These are phyloP conservation scores for Apiospora kogelbergensis DNA, from an alignment of 2,329 filamentous ascomycete species.

Conservation along the genomic window DNA sequence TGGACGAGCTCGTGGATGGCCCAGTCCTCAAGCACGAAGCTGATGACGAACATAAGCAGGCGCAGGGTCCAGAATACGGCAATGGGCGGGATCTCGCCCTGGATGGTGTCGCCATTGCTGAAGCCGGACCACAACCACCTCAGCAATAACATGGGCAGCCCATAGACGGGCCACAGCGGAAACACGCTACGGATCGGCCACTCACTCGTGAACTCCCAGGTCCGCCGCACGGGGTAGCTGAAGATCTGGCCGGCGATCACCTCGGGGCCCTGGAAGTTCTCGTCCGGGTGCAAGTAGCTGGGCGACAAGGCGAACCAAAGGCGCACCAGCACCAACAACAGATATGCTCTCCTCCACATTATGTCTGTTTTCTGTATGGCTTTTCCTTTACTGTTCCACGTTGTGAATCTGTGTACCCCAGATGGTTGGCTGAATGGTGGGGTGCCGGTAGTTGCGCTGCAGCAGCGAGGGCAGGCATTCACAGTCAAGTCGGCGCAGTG, in stretches of 20 bases:
- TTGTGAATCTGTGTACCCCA: background rate
- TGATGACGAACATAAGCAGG: slow-evolving; percentile 88
- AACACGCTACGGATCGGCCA: slow-evolving; percentile 93
- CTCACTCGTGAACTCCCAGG: slow-evolving; percentile 93
- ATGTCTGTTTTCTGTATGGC: background rate
- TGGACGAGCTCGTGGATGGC: slow-evolving; percentile 88
- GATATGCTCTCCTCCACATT: slow-evolving; percentile 92
- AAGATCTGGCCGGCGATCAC: slow-evolving; percentile 94
- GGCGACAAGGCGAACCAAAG: slow-evolving; percentile 92
- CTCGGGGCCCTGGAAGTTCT: slow-evolving; percentile 98
- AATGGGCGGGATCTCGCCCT: slow-evolving; percentile 73
- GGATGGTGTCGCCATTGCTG: slow-evolving; percentile 56
- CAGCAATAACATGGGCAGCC: slow-evolving; percentile 87
- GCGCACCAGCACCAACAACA: slow-evolving; percentile 80
- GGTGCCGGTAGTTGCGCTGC: background rate
- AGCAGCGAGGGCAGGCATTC: slow-evolving; percentile 1
- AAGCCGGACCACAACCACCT: slow-evolving; percentile 91
- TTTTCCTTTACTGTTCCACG: background rate
- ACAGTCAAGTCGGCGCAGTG: background rate
- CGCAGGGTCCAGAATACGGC: slow-evolving; percentile 88
- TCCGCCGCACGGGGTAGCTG: slow-evolving; percentile 82
- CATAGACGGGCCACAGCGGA: slow-evolving; percentile 93
- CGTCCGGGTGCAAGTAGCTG: slow-evolving; percentile 96
- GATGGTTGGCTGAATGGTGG: background rate
- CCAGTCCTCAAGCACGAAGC: slow-evolving; percentile 98